Conservation (phyloP, 2,329 filamentous ascomycete species). For the Colletotrichum viniferum region DNA sequence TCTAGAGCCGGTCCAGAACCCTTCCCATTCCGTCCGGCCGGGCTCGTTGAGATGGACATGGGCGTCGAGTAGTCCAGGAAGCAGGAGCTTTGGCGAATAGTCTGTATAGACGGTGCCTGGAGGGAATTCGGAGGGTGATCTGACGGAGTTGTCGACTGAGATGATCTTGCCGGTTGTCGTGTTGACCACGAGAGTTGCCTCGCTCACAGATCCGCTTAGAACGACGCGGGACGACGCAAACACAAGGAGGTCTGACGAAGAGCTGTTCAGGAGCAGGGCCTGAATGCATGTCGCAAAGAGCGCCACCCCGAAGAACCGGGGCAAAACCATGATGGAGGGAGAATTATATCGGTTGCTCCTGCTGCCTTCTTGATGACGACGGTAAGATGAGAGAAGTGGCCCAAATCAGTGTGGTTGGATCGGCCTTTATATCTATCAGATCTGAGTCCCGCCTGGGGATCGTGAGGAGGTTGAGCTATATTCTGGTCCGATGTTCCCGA, state of each 20-base stretch:
- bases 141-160: constrained; percentile 72
- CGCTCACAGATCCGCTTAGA: not conserved
- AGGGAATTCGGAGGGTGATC: constrained; percentile 77
- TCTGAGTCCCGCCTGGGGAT: not conserved
- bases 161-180: constrained; percentile 82
- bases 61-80: constrained; percentile 93
- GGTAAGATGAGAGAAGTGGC: not conserved
- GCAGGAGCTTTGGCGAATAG: constrained; percentile 81
- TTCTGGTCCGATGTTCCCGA: not conserved
- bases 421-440: not conserved
- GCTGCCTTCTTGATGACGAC: not conserved
- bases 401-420: not conserved
- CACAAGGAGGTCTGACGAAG: not conserved
- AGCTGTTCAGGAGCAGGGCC: not conserved
- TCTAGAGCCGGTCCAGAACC: constrained; percentile 92
- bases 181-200: constrained; percentile 81
- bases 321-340: not conserved
- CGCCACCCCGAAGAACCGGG: not conserved
- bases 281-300: not conserved
- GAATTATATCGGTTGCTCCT: not conserved
- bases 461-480: not conserved
- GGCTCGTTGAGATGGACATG: constrained; percentile 98
- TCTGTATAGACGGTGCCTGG: constrained; percentile 75
- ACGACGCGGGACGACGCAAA: not conserved
- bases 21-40: constrained; percentile 96